phyloP scores from a whole-genome alignment of 2,329 filamentous ascomycete species.

The Colletotrichum brevisporum region DNA sequence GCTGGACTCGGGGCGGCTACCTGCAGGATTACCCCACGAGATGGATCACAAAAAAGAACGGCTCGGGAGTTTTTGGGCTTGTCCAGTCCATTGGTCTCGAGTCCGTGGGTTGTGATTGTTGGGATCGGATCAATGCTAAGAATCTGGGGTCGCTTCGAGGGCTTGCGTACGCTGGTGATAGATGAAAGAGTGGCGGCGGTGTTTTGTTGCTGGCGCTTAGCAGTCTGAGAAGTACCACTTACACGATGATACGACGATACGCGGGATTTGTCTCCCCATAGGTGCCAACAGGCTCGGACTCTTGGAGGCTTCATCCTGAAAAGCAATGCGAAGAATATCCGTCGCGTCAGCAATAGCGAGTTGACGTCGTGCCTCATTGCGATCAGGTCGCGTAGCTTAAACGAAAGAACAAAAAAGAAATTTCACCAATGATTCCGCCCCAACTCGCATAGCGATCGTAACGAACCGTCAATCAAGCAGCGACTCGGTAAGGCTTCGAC shows the following conservation, averaged over 20 bases:
- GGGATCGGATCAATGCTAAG: constrained; percentile 8
- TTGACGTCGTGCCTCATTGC: background rate
- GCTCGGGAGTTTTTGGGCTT: constrained; percentile 14
- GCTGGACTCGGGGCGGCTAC: constrained; percentile 11
- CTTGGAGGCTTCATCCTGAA: background rate
- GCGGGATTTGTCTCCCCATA: too few species aligned
- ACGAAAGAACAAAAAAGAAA: constrained; percentile 7
- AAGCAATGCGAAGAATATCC: background rate
- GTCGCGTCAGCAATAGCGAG: background rate
- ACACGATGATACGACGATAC: background rate
- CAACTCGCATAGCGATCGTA: constrained; percentile 9
- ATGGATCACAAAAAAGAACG: background rate
- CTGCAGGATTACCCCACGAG: constrained; percentile 22
- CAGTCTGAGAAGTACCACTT: too few species aligned
- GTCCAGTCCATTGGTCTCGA: background rate
- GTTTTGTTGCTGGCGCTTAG: background rate
- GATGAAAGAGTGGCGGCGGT: background rate
- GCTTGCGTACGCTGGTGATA: constrained; percentile 16
- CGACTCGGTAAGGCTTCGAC: constrained; percentile 29
- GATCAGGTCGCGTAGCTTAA: background rate
- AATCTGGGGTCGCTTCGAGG: constrained; percentile 14
- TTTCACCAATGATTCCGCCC: constrained; percentile 4
- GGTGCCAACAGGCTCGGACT: too few species aligned
- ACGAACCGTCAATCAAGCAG: constrained; percentile 33
- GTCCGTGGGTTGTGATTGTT: constrained; percentile 12